These are phyloP conservation scores for Solanum hybrid DNA, from an alignment of 305 asterid species.

Conservation along the genomic window DNA sequence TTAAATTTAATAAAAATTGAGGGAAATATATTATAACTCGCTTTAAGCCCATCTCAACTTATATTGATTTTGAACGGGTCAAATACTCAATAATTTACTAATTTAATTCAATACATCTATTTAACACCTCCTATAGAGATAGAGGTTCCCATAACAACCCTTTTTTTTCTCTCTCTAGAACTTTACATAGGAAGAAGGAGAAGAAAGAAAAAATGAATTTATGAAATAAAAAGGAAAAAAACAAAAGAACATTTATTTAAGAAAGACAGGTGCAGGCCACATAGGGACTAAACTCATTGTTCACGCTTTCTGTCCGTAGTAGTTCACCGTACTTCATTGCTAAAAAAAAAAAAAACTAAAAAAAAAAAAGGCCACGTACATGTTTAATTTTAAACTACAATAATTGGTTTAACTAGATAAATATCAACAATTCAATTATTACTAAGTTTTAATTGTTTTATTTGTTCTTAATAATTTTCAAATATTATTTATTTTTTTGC, in stretches of 20 bases:
- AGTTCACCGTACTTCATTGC: neutral
- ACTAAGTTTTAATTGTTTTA: too few relatives aligned
- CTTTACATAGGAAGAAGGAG: neutral
- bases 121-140: too few relatives aligned
- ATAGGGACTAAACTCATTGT: neutral
- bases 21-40: too few relatives aligned
- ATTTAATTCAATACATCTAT: too few relatives aligned
- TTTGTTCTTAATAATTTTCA: too few relatives aligned
- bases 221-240: neutral
- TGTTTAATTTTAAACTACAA: neutral
- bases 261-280: neutral
- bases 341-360: neutral
- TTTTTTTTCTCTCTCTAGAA: too few relatives aligned
- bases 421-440: neutral
- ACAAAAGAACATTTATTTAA: neutral
- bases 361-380: neutral
- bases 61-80: too few relatives aligned
- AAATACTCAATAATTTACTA: too few relatives aligned
- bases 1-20: too few relatives aligned
- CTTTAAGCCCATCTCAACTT: too few relatives aligned
- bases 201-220: neutral
- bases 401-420: neutral
- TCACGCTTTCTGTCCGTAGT: neutral
- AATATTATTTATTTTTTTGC: too few relatives aligned
- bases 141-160: too few relatives aligned